Conservation (phyloP, 2,329 filamentous ascomycete genomes). For the Hymenoscyphus infarciens region DNA sequence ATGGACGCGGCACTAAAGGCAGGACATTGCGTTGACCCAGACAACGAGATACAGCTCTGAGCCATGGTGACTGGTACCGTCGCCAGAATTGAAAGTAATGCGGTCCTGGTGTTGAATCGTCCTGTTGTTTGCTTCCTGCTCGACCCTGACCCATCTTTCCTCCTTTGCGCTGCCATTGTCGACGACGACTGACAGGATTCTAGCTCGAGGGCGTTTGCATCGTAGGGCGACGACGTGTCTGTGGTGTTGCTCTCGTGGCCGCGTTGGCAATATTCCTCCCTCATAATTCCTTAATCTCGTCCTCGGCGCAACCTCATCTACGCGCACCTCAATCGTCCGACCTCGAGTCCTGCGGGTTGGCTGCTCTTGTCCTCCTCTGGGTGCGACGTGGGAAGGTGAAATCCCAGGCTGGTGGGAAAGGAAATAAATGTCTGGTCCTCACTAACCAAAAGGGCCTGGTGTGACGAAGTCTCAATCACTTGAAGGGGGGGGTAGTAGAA, state of each 20-base stretch:
- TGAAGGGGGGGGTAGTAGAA: constrained; percentile 11
- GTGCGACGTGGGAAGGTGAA: not conserved
- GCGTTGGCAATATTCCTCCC: constrained; percentile 21
- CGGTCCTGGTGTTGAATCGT: constrained; percentile 25
- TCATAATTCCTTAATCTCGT: constrained; percentile 27
- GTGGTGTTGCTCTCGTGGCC: constrained; percentile 19
- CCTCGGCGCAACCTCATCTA: constrained; percentile 21
- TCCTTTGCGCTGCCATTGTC: constrained; percentile 16
- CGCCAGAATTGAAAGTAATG: constrained; percentile 33
- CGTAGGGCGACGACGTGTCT: constrained; percentile 14
- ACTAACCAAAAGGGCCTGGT: constrained; percentile 23
- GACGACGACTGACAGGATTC: constrained; percentile 6
- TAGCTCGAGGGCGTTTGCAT: constrained; percentile 21
- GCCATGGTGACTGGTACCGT: constrained; percentile 31
- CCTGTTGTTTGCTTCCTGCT: constrained; percentile 23
- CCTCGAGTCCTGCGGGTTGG: constrained; percentile 11
- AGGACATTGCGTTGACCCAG: constrained; percentile 65
- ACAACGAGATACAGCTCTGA: constrained; percentile 58
- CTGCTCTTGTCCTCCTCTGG: constrained; percentile 21
- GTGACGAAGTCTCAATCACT: constrained; percentile 6
- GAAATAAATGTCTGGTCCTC: constrained; percentile 15
- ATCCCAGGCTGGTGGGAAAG: not conserved
- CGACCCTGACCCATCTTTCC: constrained; percentile 6
- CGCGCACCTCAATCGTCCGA: constrained; percentile 19
- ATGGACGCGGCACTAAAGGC: constrained; percentile 71